phyloP scores from a whole-genome alignment of 2,329 filamentous ascomycete genomes.

The Leptodontidium sp. region DNA sequence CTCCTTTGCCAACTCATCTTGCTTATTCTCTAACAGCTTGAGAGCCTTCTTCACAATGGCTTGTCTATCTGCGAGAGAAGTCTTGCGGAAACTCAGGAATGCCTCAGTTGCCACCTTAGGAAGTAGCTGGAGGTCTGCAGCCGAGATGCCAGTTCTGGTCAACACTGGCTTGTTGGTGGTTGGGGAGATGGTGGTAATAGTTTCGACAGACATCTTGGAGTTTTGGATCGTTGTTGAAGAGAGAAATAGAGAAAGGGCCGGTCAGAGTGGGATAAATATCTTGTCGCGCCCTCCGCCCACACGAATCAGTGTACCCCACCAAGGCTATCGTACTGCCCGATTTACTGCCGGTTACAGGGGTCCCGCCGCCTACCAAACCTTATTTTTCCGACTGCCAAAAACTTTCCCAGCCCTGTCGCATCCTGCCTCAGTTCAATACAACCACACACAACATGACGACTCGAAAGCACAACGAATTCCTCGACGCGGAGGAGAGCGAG shows the following conservation, averaged over 20 bases:
- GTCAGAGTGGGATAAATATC: conserved; percentile 30
- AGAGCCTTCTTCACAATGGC: conserved; percentile 83
- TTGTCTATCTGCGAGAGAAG: conserved; percentile 77
- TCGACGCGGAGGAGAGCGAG: conserved; percentile 67
- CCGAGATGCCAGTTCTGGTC: conserved; percentile 77
- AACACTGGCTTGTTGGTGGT: conserved; percentile 86
- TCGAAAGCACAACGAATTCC: conserved; percentile 76
- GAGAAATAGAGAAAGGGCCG: neutral
- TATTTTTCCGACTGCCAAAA: conserved; percentile 28
- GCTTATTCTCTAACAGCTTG: conserved; percentile 70
- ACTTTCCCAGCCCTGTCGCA: conserved; percentile 27
- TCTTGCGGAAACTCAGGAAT: conserved; percentile 80
- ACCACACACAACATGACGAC: conserved; percentile 62
- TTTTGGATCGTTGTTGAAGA: conserved; percentile 16
- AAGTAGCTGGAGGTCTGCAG: conserved; percentile 74
- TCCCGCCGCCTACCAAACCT: conserved; percentile 23
- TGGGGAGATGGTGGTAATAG: conserved; percentile 84
- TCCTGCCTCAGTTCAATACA: neutral
- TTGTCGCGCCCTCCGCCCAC: conserved; percentile 9
- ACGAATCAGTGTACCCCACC: conserved; percentile 22
- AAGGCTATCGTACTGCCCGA: conserved; percentile 16
- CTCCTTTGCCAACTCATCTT: conserved; percentile 84
- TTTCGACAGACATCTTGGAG: conserved; percentile 66
- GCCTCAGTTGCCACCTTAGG: conserved; percentile 76
- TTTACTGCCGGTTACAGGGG: conserved; percentile 27